Percentiles rank a stretch among this genome's conserved stretches.
Evolutionary conservation across 2,329 filamentous ascomycete species (phyloP).

Genomic region (Diaporthe citrichinensis): DNA sequence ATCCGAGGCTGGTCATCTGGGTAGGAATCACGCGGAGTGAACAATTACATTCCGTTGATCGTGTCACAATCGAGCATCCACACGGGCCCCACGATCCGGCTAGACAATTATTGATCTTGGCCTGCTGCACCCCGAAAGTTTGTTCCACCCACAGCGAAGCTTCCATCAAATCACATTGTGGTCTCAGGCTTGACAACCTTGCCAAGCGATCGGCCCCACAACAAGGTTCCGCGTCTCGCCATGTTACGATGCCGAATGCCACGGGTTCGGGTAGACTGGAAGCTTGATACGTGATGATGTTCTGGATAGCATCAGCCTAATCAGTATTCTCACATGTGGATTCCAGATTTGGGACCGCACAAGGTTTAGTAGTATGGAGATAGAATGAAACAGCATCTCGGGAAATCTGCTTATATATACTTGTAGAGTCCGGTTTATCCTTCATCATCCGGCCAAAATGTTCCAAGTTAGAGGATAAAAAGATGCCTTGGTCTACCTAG

Average conservation of each 20-base stretch:
- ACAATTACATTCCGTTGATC: background rate
- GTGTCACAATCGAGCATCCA: background rate
- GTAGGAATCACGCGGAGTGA: background rate
- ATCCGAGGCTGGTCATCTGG: background rate
- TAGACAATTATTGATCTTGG: background rate
- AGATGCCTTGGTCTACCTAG: no score
- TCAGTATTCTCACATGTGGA: background rate
- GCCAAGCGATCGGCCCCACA: background rate
- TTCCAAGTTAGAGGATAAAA: background rate
- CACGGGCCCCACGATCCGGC: background rate
- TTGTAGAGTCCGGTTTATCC: background rate
- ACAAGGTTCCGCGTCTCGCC: constrained; percentile 10
- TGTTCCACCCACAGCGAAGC: background rate
- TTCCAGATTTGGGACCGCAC: background rate
- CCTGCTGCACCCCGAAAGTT: background rate
- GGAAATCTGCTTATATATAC: background rate
- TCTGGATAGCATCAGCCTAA: background rate
- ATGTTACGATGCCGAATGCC: background rate
- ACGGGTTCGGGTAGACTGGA: background rate
- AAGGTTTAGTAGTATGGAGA: background rate
- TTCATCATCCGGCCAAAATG: background rate
- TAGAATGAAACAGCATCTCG: background rate
- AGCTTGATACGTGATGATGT: background rate
- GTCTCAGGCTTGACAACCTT: background rate
- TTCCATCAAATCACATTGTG: constrained; percentile 1